Conservation (phyloP, 768 basidiomycete species). For the Mycena vulgaris region DNA sequence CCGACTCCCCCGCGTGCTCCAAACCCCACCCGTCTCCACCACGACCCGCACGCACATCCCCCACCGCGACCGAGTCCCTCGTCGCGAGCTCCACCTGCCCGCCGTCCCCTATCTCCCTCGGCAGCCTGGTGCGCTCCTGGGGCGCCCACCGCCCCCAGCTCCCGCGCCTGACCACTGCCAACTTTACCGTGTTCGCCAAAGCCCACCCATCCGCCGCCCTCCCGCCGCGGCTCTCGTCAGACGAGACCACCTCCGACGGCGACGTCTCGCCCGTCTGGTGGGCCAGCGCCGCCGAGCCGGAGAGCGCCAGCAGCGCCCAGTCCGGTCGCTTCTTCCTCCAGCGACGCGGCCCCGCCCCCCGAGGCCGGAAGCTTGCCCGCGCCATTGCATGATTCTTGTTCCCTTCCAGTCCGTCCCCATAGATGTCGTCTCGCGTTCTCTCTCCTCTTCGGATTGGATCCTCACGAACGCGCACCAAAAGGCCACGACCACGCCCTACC, state of each 20-base stretch:
- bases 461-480: slow-evolving; percentile 31
- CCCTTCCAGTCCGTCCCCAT: slow-evolving; percentile 9
- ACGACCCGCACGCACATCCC: slow-evolving; percentile 38
- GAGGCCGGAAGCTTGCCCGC: slow-evolving; percentile 61
- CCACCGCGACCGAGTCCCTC: slow-evolving; percentile 32
- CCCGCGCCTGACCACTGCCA: slow-evolving; percentile 28
- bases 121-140: slow-evolving; percentile 63
- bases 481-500: slow-evolving; percentile 16
- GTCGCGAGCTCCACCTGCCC: slow-evolving; percentile 37
- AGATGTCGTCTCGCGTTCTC: slow-evolving; percentile 19
- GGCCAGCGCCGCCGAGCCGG: slow-evolving; percentile 29
- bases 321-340: slow-evolving; percentile 50
- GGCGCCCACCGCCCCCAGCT: slow-evolving; percentile 44
- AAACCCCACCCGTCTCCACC: slow-evolving; percentile 38
- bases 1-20: slow-evolving; percentile 35
- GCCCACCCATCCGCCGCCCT: slow-evolving; percentile 39
- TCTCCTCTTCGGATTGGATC: neutral
- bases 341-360: slow-evolving; percentile 40
- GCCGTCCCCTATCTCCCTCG: slow-evolving; percentile 54
- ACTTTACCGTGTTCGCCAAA: slow-evolving; percentile 45
- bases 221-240: slow-evolving; percentile 25
- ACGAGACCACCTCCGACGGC: slow-evolving; percentile 36
- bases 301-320: slow-evolving; percentile 33
- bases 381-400: slow-evolving; percentile 40
- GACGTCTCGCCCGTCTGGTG: slow-evolving; percentile 44